Evolutionary conservation across 371 early-diverging fungal genomes (phyloP), one percentile per base, ranked within the genome.

Genomic region (Zopfochytrium polystomum): DNA sequence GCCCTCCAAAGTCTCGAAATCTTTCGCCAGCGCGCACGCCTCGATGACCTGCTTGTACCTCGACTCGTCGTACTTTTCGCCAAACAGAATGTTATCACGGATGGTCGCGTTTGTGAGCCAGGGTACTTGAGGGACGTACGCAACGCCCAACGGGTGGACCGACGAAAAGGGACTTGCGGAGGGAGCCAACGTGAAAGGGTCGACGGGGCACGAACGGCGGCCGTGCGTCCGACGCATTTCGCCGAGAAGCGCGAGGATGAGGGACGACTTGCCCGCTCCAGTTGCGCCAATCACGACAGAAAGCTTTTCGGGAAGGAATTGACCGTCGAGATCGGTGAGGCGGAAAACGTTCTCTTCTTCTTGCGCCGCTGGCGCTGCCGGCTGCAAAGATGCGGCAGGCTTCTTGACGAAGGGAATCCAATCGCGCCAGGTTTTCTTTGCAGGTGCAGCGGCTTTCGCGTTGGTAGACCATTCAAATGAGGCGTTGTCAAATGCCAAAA

Each of bases 221-320:
- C 68, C 65, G 20, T 55, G 43, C 55, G 30, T 43, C 44, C 53
- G 45, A 54, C 31, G 32, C 30, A 91, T 89, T 62, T 96, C 93
- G 11, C 83, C 85, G 22, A 78, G 59, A 43, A 84, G 56, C 22
- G 79, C 50, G 6, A 76, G 62, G 20, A 90, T 57, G 7, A 88
- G 51, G 9, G 81, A 81, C 3, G 84, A 74, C 65, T 90, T 90
- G 22, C 90, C 90, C 44, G 77, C 63, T 9, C 35, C 74, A 2
- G 84, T 78, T 1, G 84, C 76, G 3, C 91, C 91, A 26, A 78
- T 78, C n/a, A 91, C 66, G 13, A 88, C 74, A 7, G 85, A 80
- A 3, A 90, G 73, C 49, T 82, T 75, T 7, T 77, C 79, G 0
- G 68, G 52, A 1, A 88, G 86, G 69, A 92, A 88, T 3, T 55